Conservation (phyloP, 2,329 filamentous ascomycete genomes). For the Fusarium sp. region DNA sequence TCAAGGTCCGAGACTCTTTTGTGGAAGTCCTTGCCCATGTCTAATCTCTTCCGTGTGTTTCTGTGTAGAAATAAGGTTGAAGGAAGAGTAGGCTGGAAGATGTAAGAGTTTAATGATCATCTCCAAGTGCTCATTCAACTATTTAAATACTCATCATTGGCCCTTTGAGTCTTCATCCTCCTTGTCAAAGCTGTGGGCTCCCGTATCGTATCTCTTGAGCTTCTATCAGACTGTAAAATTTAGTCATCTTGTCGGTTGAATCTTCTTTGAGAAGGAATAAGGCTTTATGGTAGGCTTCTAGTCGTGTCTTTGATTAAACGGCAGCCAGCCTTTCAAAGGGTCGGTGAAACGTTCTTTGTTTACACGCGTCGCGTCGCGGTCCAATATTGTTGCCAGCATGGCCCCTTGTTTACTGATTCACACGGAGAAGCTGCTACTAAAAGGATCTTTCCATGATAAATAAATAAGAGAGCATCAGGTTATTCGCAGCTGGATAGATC, state of each 20-base stretch:
- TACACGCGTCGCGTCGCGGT: neutral
- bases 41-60: neutral
- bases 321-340: neutral
- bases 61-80: neutral
- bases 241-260: neutral
- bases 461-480: neutral
- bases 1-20: neutral
- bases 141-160: neutral
- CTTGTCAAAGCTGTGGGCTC: neutral
- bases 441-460: rapidly evolving
- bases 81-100: neutral
- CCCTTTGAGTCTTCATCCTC: neutral
- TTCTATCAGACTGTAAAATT: neutral
- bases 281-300: neutral
- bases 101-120: neutral
- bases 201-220: neutral
- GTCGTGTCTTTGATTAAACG: neutral
- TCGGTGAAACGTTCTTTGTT: neutral
- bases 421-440: rapidly evolving
- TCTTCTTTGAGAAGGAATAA: neutral
- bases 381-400: neutral
- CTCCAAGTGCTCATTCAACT: neutral
- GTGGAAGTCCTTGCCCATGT: neutral
- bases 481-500: neutral
- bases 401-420: too few species aligned